Evolutionary conservation across 208 protist genomes (phyloP).

Genomic region (Strigomonas culicis): DNA sequence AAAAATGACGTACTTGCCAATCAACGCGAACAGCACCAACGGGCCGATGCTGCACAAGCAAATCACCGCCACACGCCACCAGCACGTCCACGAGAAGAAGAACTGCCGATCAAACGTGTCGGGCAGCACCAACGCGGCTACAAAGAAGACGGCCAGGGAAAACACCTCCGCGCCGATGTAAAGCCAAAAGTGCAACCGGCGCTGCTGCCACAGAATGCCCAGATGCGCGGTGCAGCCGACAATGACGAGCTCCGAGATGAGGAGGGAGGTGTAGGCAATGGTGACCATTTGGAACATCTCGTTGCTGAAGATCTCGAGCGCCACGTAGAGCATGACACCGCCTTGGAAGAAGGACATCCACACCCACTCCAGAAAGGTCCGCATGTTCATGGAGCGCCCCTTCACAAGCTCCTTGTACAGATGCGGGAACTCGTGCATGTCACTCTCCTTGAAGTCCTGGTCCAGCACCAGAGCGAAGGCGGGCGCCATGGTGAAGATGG

Average conservation of each 20-base stretch:
- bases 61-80: constrained; percentile 83
- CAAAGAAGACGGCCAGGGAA: constrained; percentile 89
- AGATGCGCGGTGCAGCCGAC: constrained; percentile 92
- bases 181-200: constrained; percentile 62
- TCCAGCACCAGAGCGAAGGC: constrained; percentile 98
- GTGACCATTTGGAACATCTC: constrained; percentile 95
- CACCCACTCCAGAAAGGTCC: constrained; percentile 82
- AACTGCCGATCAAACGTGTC: constrained; percentile 92
- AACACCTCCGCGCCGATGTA: constrained; percentile 89
- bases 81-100: constrained; percentile 91
- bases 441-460: constrained; percentile 92
- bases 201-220: constrained; percentile 73
- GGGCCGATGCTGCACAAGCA: constrained; percentile 69
- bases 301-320: constrained; percentile 93
- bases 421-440: constrained; percentile 95
- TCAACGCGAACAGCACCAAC: constrained; percentile 37
- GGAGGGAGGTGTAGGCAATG: constrained; percentile 97
- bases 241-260: constrained; percentile 97
- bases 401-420: constrained; percentile 98
- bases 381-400: constrained; percentile 85
- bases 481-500: constrained; percentile 97
- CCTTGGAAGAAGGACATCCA: constrained; percentile 89
- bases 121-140: constrained; percentile 88
- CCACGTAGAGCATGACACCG: constrained; percentile 95
- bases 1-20: constrained; percentile 52